A percentile compares a stretch with the other conserved stretches of the same genome.
phyloP scores from a whole-genome alignment of 2,329 filamentous ascomycete genomes.

The Colletotrichum abscissum region DNA sequence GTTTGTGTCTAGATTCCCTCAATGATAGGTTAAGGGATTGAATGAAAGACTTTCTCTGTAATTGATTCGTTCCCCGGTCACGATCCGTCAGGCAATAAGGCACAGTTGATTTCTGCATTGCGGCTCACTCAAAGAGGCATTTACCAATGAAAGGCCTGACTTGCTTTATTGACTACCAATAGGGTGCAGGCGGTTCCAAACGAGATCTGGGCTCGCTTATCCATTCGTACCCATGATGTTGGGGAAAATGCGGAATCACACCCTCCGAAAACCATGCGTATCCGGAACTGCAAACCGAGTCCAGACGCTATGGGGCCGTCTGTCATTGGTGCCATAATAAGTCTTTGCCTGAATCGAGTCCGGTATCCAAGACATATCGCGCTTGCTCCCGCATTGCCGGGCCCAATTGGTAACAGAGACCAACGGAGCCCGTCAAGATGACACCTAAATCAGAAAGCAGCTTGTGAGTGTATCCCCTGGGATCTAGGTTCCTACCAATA shows the following conservation, averaged over 20 bases:
- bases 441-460: background rate
- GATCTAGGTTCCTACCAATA: background rate
- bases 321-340: slow-evolving; percentile 26
- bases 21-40: background rate
- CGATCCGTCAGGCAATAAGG: background rate
- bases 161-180: background rate
- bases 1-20: background rate
- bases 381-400: background rate
- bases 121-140: no score
- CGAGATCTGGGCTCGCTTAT: background rate
- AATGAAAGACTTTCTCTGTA: background rate
- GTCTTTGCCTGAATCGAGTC: background rate
- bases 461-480: background rate
- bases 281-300: background rate
- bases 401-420: background rate
- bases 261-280: slow-evolving; percentile 2
- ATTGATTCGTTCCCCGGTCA: background rate
- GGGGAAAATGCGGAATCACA: slow-evolving; percentile 15
- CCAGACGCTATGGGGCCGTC: background rate
- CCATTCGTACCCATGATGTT: background rate
- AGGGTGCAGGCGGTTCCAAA: background rate
- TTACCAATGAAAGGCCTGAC: no score
- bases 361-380: background rate
- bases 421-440: slow-evolving; percentile 13
- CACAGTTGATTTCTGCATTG: background rate